phyloP scores from a whole-genome alignment of 2,329 filamentous ascomycete genomes.

The Rutstroemia sp. region DNA sequence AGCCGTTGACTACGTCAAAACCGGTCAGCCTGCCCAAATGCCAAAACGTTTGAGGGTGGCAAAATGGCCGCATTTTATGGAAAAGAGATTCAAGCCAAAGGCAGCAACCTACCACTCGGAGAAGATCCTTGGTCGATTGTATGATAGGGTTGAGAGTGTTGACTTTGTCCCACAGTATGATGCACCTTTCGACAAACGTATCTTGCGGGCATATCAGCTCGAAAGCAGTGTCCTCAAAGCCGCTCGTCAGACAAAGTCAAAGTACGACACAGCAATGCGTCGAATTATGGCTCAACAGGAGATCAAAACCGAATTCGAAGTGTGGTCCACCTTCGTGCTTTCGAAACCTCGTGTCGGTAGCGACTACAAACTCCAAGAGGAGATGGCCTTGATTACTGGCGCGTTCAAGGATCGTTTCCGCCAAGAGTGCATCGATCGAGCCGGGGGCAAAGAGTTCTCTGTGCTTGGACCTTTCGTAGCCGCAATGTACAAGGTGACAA shows the following conservation, averaged over 20 bases:
- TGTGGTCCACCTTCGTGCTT: conserved; percentile 82
- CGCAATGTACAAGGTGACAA: conserved; percentile 82
- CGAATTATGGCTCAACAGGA: conserved; percentile 81
- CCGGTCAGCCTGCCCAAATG: conserved; percentile 70
- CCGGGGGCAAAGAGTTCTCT: conserved; percentile 51
- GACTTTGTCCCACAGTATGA: conserved; percentile 69
- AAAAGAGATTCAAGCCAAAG: conserved; percentile 46
- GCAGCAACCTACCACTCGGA: conserved; percentile 54
- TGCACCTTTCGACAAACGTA: conserved; percentile 65
- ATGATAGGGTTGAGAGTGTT: conserved; percentile 61
- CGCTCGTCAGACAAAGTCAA: conserved; percentile 60
- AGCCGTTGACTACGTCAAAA: conserved; percentile 93
- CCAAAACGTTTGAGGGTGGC: conserved; percentile 48
- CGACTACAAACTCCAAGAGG: conserved; percentile 84
- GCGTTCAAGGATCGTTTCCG: conserved; percentile 64
- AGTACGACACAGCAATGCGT: conserved; percentile 71
- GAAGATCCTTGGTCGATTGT: conserved; percentile 73
- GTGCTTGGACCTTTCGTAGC: conserved; percentile 66
- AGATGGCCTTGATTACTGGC: conserved; percentile 61
- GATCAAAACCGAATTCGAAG: conserved; percentile 82
- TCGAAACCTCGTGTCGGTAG: conserved; percentile 61
- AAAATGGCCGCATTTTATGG: conserved; percentile 82
- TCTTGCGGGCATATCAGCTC: conserved; percentile 56
- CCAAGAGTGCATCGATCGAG: conserved; percentile 55
- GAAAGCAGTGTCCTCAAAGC: conserved; percentile 46